Conservation (phyloP, 2,329 filamentous ascomycete species). For the Scedosporium boydii region DNA sequence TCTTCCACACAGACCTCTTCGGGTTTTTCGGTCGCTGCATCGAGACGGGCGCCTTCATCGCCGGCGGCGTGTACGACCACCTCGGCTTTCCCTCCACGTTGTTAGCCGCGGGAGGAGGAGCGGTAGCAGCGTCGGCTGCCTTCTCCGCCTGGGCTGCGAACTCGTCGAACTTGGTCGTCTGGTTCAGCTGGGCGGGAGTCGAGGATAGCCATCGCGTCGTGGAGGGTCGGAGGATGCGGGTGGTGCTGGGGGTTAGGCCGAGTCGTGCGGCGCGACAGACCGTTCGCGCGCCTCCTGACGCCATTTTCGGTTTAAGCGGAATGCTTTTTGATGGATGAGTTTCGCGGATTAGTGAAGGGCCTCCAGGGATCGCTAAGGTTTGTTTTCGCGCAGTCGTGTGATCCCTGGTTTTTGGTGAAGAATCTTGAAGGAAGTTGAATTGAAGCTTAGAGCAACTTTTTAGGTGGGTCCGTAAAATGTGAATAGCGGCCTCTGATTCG, state of each 20-base stretch:
- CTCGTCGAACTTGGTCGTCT: background rate
- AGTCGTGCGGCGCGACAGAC: conserved; percentile 3
- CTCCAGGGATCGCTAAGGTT: background rate
- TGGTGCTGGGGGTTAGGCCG: background rate
- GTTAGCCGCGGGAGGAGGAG: background rate
- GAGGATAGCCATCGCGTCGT: conserved; percentile 1
- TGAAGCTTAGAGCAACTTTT: conserved; percentile 6
- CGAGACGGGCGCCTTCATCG: conserved; percentile 61
- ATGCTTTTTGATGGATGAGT: background rate
- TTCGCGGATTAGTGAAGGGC: background rate
- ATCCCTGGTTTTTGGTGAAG: background rate
- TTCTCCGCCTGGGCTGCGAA: background rate
- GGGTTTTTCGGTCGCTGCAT: conserved; percentile 48
- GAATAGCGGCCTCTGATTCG: background rate
- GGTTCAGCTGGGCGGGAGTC: background rate
- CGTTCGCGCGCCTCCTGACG: conserved; percentile 2
- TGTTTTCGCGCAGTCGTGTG: background rate
- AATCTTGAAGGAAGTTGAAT: background rate
- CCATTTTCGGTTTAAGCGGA: background rate
- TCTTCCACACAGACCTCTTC: conserved; percentile 45
- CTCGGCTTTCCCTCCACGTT: conserved; percentile 32
- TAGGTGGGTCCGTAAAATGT: conserved; percentile 3
- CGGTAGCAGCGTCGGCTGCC: background rate
- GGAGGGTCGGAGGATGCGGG: background rate
- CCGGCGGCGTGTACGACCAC: conserved; percentile 62